Percentiles rank a stretch among this genome's conserved stretches.
These are phyloP conservation scores for Dunaliella primolecta DNA, from an alignment of 139 green algal genomes.

Conservation along the genomic window DNA sequence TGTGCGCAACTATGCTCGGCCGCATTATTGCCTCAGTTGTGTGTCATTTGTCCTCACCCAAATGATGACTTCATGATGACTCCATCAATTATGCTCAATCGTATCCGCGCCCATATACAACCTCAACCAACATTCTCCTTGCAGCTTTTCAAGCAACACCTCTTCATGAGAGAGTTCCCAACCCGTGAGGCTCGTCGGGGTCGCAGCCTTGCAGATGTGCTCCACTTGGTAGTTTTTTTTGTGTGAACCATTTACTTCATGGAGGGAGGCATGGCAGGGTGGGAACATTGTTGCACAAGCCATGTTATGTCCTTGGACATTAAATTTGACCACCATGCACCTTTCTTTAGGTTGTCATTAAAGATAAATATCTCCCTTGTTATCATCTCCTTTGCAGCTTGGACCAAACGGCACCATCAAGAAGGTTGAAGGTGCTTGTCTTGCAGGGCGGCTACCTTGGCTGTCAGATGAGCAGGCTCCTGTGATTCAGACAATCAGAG, in stretches of 20 bases:
- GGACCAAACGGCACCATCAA: not conserved
- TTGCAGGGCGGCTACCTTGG: not conserved
- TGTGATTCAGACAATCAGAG: not conserved
- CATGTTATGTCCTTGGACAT: not conserved
- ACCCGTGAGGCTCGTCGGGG: not conserved
- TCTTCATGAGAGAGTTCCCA: not conserved
- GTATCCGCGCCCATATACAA: too few relatives aligned
- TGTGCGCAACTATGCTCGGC: too few relatives aligned
- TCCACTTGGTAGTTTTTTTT: not conserved
- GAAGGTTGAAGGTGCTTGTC: not conserved
- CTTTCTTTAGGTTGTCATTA: not conserved
- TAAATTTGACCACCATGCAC: not conserved
- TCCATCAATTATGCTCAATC: too few relatives aligned
- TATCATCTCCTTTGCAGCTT: not conserved
- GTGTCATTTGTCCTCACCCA: too few relatives aligned
- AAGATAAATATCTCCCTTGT: not conserved
- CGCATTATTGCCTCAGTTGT: too few relatives aligned
- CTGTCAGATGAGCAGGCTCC: not conserved
- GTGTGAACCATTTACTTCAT: not conserved
- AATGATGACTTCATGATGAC: too few relatives aligned
- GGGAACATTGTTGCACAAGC: too few relatives aligned
- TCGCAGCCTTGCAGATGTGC: not conserved
- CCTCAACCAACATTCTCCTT: too few relatives aligned
- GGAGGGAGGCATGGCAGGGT: too few relatives aligned
- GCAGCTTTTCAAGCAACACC: too few relatives aligned